These are phyloP conservation scores for Neophaeococcomyces aloes DNA, from an alignment of 2,329 filamentous ascomycete species.

Conservation along the genomic window DNA sequence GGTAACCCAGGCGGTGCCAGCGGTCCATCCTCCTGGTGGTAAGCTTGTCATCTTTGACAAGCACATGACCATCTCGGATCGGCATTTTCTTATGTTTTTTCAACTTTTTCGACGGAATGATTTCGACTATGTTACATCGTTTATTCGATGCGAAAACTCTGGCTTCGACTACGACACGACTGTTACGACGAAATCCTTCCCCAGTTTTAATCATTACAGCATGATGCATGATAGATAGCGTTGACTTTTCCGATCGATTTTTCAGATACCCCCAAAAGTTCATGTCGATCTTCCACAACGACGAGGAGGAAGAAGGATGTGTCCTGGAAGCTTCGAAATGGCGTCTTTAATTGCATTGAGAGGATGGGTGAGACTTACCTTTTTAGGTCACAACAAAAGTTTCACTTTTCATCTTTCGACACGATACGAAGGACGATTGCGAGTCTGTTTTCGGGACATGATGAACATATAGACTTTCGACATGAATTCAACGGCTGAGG, in stretches of 20 bases:
- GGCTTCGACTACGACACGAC: slow-evolving; percentile 20
- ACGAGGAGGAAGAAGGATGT: slow-evolving; percentile 21
- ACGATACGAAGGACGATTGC: slow-evolving; percentile 9
- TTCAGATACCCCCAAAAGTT: slow-evolving; percentile 36
- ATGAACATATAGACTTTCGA: slow-evolving; percentile 20
- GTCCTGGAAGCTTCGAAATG: slow-evolving; percentile 13
- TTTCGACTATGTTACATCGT: slow-evolving; percentile 24
- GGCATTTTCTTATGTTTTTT: slow-evolving; percentile 19
- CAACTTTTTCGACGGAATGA: slow-evolving; percentile 23
- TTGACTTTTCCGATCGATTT: slow-evolving; percentile 39
- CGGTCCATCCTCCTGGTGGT: slow-evolving; percentile 44
- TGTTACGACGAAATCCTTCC: slow-evolving; percentile 12
- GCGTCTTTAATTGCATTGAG: slow-evolving; percentile 9
- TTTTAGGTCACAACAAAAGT: slow-evolving; percentile 20
- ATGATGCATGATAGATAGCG: slow-evolving; percentile 44
- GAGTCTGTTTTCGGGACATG: slow-evolving; percentile 17
- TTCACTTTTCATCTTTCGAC: slow-evolving; percentile 18
- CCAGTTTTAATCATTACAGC: slow-evolving; percentile 28
- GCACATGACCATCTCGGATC: slow-evolving; percentile 30
- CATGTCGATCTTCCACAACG: slow-evolving; percentile 30
- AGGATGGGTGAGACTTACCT: slow-evolving; percentile 8
- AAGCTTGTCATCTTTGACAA: slow-evolving; percentile 35
- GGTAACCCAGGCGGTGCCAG: slow-evolving; percentile 41
- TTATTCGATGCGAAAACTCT: slow-evolving; percentile 30
- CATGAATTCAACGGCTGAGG: slow-evolving; percentile 15